Conservation (phyloP, 345 rosid species). For the Bretschneidera sinensis region DNA sequence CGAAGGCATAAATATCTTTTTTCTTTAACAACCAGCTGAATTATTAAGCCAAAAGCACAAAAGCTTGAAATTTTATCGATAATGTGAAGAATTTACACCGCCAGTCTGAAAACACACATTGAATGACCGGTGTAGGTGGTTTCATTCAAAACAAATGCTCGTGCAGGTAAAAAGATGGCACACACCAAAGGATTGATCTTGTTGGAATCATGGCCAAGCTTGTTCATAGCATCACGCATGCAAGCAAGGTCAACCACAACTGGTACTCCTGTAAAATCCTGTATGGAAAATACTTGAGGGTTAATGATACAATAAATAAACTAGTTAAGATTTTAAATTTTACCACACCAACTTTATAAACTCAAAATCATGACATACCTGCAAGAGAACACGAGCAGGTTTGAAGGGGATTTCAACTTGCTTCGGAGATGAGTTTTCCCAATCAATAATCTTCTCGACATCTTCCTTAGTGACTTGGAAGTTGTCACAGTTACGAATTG, state of each 20-base stretch:
- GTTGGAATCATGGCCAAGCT: conserved; percentile 76
- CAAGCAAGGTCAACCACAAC: conserved; percentile 98
- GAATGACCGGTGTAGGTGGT: too few relatives aligned
- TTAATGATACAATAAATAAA: too few relatives aligned
- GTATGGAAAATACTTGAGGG: conserved; percentile 16
- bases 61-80: too few relatives aligned
- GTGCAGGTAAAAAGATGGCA: neutral
- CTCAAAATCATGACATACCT: conserved; percentile 33
- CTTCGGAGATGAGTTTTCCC: conserved; percentile 86
- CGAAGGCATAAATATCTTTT: neutral
- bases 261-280: conserved; percentile 99
- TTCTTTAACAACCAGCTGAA: neutral
- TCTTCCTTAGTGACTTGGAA: conserved; percentile 91
- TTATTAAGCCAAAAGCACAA: neutral
- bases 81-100: neutral
- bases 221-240: conserved; percentile 99
- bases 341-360: too few relatives aligned
- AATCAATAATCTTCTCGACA: conserved; percentile 91
- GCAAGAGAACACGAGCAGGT: conserved; percentile 96
- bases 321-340: too few relatives aligned
- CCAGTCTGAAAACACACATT: neutral
- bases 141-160: conserved; percentile 1
- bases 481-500: conserved; percentile 93
- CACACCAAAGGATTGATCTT: conserved; percentile 90
- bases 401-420: conserved; percentile 98